Base-by-base conservation (phyloP, 2,329 filamentous ascomycete genomes). In the Lachnellula willkommii region DNA sequence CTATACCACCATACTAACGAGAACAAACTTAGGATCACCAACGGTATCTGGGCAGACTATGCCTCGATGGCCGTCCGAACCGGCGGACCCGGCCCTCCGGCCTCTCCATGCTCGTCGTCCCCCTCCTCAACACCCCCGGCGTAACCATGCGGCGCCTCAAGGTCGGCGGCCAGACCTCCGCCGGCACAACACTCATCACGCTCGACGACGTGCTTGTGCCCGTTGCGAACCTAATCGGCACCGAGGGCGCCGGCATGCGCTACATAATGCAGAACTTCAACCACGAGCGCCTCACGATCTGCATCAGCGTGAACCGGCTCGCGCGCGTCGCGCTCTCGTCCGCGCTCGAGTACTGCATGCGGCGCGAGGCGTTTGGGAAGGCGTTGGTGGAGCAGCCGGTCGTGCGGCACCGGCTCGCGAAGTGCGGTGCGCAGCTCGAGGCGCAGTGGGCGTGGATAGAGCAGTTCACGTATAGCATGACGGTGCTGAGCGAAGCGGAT, bases 241-340 rank as follows among this genome's bases (percentile, higher is more conserved):
- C 76, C 20, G 87, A 90, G 69, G 87, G 86, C 11, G 74, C 80
- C 65, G 88, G 88, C 5, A 90, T 91, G 86, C 79, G 76, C 56
- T 88, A 88, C 66, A 81, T 88, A 65, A 89, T 88, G 85, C 85
- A 82, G 53, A 89, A 90, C 72, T 90, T 90, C 79, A 90, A 90
- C 73, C 87, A 90, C 69, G 88, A 91, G 70, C 80, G 87, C 0
- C 74, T 90, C 11, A 78, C 77, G 15, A 88, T 90, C 60, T 77
- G 83, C 1, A 80, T 90, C 14, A 79, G 80, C 0, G 79, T 80
- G 1, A 87, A 84, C 1, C 76, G 87, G 2, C 77, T 84, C 64
- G 77, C 85, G 0, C 76, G 80, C 8, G 82, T 87, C 2, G 84
- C 82, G 1, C 73, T 88, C 1, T 71, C 75, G 14, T 68, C 80